A percentile compares a stretch with the other conserved stretches of the same genome.
These are phyloP conservation scores for Sporothrix luriei DNA, from an alignment of 2,329 filamentous ascomycete genomes.

Conservation along the genomic window DNA sequence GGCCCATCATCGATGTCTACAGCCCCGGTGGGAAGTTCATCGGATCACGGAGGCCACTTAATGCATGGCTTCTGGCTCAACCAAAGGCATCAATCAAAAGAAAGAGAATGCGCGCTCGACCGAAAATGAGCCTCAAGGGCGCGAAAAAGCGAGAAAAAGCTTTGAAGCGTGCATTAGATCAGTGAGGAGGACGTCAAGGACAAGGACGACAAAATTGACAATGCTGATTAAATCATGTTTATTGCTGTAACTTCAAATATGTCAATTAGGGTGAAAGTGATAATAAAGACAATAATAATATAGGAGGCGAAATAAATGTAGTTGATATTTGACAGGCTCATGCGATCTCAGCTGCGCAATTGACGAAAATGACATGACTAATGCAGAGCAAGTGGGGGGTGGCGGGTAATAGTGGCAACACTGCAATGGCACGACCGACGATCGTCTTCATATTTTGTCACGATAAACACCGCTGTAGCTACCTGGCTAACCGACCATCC, in stretches of 20 bases:
- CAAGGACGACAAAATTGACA: not conserved
- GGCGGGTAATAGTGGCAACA: conserved; percentile 12
- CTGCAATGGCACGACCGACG: not conserved
- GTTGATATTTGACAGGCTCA: not conserved
- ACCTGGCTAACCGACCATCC: not conserved
- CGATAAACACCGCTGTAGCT: not conserved
- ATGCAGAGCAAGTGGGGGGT: not conserved
- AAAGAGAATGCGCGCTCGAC: conserved; percentile 33
- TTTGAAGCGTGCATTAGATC: not conserved
- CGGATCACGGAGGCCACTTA: conserved; percentile 66
- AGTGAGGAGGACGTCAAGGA: not conserved
- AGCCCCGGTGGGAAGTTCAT: conserved; percentile 83
- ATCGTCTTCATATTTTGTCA: not conserved
- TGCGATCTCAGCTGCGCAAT: not conserved
- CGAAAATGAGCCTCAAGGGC: conserved; percentile 37
- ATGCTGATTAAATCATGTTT: no score
- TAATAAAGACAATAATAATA: not conserved
- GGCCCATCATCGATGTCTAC: conserved; percentile 81
- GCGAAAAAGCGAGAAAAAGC: conserved; percentile 37
- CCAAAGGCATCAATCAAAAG: conserved; percentile 46
- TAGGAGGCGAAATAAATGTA: not conserved
- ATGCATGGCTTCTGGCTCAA: conserved; percentile 67
- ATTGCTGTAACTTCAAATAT: no score
- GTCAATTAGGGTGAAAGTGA: no score
- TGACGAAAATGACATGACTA: not conserved